Percentiles rank a stretch among this genome's conserved stretches.
These are phyloP conservation scores for Hibiscus trionum DNA, from an alignment of 345 rosid species.

Conservation along the genomic window DNA sequence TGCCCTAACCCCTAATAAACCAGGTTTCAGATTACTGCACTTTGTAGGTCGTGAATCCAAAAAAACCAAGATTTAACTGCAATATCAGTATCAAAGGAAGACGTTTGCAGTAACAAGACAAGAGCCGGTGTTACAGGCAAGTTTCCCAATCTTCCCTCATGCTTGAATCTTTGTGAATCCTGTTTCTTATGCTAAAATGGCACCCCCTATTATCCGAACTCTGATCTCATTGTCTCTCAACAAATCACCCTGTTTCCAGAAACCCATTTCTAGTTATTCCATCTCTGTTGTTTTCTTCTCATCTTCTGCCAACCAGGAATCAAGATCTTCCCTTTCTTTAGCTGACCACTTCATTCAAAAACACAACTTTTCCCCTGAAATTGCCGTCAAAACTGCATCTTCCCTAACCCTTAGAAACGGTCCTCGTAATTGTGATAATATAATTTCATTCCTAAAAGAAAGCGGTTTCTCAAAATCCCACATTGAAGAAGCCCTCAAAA, in stretches of 20 bases:
- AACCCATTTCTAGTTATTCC: neutral
- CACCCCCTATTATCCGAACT: slow-evolving; percentile 4
- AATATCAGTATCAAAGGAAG: neutral
- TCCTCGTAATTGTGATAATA: slow-evolving; percentile 10
- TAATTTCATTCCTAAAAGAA: slow-evolving; percentile 22
- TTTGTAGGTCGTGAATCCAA: too few relatives aligned
- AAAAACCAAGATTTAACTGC: too few relatives aligned
- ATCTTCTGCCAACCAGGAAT: slow-evolving; percentile 1
- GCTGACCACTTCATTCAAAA: slow-evolving; percentile 21
- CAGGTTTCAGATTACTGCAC: too few relatives aligned
- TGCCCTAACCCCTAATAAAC: too few relatives aligned
- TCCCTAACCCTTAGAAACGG: neutral
- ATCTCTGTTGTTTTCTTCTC: slow-evolving; percentile 5
- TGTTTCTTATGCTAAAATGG: slow-evolving; percentile 6
- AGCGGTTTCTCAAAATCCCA: neutral
- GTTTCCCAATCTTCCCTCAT: neutral
- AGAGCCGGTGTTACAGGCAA: slow-evolving; percentile 5
- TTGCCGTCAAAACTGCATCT: slow-evolving; percentile 17
- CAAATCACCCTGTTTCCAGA: neutral
- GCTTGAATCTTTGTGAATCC: neutral
- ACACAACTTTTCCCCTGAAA: slow-evolving; percentile 21
- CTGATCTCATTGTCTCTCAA: slow-evolving; percentile 12
- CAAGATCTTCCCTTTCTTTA: neutral
- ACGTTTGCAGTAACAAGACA: too few relatives aligned
- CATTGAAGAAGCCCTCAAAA: too few relatives aligned